phyloP scores from a whole-genome alignment of 169 alveolate species.

The Cystoisospora suis region DNA sequence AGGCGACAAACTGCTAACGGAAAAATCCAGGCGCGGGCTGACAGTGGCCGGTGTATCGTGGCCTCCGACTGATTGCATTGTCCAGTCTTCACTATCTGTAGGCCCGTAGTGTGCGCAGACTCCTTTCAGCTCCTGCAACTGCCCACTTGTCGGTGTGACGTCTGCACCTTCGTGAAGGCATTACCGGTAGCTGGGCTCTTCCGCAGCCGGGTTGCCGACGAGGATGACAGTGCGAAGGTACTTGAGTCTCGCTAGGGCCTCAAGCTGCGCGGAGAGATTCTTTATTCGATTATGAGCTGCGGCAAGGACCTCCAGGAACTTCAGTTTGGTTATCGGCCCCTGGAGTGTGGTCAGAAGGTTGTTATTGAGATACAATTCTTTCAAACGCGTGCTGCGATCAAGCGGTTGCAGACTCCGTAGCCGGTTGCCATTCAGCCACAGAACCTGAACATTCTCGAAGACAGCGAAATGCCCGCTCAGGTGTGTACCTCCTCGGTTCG shows the following conservation, averaged over 20 bases:
- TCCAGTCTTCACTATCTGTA: too few species aligned
- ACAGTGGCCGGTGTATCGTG: too few species aligned
- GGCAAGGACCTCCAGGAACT: constrained; percentile 5
- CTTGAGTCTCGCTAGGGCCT: not conserved
- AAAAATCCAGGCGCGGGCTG: too few species aligned
- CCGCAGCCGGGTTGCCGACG: constrained; percentile 1
- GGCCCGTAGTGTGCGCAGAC: too few species aligned
- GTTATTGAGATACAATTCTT: not conserved
- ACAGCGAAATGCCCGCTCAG: not conserved
- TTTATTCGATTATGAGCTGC: not conserved
- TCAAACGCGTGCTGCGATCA: not conserved
- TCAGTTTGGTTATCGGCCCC: not conserved
- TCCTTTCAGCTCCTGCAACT: too few species aligned
- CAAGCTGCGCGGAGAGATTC: constrained; percentile 26
- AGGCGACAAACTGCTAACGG: too few species aligned
- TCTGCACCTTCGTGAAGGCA: not conserved
- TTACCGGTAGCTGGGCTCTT: not conserved
- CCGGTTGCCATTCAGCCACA: not conserved
- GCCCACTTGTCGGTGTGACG: too few species aligned
- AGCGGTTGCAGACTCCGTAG: not conserved
- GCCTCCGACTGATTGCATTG: too few species aligned
- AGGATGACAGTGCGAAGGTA: not conserved
- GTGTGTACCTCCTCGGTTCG: not conserved
- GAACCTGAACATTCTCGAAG: constrained; percentile 22
- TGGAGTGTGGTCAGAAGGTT: constrained; percentile 1